Percentiles rank a stretch among this genome's conserved stretches.
Conservation (phyloP, 495 filamentous ascomycete genomes). For the Aspergillus biplanus region DNA sequence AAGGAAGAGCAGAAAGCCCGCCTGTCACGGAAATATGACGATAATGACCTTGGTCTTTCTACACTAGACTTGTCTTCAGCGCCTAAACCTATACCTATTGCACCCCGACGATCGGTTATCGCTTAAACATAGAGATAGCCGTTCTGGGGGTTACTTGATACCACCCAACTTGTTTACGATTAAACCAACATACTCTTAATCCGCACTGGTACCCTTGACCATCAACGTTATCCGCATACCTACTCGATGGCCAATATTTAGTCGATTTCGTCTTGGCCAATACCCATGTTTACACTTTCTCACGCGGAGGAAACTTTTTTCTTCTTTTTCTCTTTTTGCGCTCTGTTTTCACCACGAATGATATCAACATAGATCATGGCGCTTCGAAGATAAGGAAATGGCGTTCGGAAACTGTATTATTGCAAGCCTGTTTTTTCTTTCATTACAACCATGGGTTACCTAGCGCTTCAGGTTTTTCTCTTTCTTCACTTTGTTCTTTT, state of each 20-base stretch:
- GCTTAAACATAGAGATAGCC: conserved; percentile 38
- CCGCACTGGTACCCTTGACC: not conserved
- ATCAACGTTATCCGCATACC: not conserved
- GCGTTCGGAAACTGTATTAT: conserved; percentile 34
- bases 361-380: conserved; percentile 46
- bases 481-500: conserved; percentile 6
- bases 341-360: conserved; percentile 3
- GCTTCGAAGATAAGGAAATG: conserved; percentile 38
- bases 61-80: conserved; percentile 43
- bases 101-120: conserved; percentile 43
- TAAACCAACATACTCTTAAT: not conserved
- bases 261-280: conserved; percentile 2
- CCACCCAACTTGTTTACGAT: not conserved
- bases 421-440: conserved; percentile 15
- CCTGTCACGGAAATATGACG: conserved; percentile 33
- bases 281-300: not conserved
- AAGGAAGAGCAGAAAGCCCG: conserved; percentile 27
- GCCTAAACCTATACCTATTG: conserved; percentile 50
- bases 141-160: not conserved
- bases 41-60: conserved; percentile 40
- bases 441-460: conserved; percentile 29
- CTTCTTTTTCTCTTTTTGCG: conserved; percentile 20
- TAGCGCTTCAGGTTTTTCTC: conserved; percentile 21
- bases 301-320: conserved; percentile 20
- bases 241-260: conserved; percentile 12